Base-by-base conservation (phyloP, 441 rosid genomes). In the Dalechampia spathulata region DNA sequence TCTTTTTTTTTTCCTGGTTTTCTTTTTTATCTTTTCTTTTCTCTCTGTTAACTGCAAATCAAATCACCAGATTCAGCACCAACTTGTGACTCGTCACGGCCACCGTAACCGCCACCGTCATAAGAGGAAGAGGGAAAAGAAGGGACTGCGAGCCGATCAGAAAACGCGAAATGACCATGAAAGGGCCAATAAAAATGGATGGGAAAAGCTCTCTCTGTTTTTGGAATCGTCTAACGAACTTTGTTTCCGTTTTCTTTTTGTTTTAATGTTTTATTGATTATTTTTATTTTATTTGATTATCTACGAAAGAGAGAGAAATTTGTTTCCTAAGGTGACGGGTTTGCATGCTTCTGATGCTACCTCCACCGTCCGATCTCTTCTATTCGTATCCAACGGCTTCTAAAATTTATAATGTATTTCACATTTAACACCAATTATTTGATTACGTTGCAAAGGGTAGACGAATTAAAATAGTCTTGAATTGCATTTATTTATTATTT, bases 161-260 rank as follows among this genome's bases (percentile, higher is more conserved):
- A n/a, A n/a, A n/a, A n/a, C n/a, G n/a, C n/a, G n/a, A n/a, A n/a
- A n/a, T n/a, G n/a, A n/a, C n/a, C n/a, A n/a, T n/a, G n/a, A n/a
- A n/a, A n/a, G n/a, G n/a, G n/a, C n/a, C n/a, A n/a, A n/a, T n/a
- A n/a, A n/a, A 50, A n/a, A n/a, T 5, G 2, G 36, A 52, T 5
- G 5, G 13, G 1, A 30, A 30, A 21, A 12, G 1, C 26, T 14
- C 51, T 11, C 42, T 28, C 41, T 7, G 46, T 56, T 54, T 65
- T 60, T 40, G 65, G 53, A 67, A 8, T 60, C 46, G 39, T 53
- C 48, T 38, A 66, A 72, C 77, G 67, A 72, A 72, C 64, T 55
- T 49, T 28, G 4, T 4, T 51, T 26, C 40, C 26, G 19, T 45
- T 20, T 19, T 41, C 8, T 4, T 17, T 1, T 38, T 38, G 1